Conservation (phyloP, 208 protist species). For the Trichomonas tenax region DNA sequence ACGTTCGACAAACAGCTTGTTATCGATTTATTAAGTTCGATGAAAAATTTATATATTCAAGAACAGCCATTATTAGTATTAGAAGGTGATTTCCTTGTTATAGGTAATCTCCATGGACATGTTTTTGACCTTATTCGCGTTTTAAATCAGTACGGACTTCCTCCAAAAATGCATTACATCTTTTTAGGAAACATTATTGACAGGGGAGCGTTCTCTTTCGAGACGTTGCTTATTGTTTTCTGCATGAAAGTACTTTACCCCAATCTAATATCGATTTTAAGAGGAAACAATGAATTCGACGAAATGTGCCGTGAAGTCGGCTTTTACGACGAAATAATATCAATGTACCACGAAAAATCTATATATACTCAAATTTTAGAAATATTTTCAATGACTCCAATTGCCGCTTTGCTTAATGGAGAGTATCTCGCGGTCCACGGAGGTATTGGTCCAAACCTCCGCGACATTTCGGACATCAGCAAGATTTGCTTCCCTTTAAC, state of each 20-base stretch:
- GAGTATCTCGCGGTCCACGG: background rate
- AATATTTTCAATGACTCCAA: background rate
- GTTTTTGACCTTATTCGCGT: constrained; percentile 36
- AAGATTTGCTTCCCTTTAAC: background rate
- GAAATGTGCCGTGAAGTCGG: constrained; percentile 27
- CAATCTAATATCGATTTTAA: background rate
- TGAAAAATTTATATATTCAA: background rate
- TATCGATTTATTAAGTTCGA: background rate
- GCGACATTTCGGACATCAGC: background rate
- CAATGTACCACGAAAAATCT: background rate
- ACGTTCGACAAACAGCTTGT: background rate
- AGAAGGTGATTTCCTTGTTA: constrained; percentile 26
- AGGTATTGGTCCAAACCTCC: background rate
- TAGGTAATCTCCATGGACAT: constrained; percentile 40
- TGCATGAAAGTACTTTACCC: background rate
- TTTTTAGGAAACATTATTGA: background rate
- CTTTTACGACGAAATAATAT: constrained; percentile 39
- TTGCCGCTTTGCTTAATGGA: background rate
- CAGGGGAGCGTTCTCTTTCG: background rate
- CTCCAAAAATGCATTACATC: background rate
- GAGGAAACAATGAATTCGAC: constrained; percentile 37
- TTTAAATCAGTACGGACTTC: constrained; percentile 28
- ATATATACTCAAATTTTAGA: background rate
- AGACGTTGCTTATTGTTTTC: background rate
- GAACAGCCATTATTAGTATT: constrained; percentile 29